A percentile compares a stretch with the other conserved stretches of the same genome.
phyloP scores from a whole-genome alignment of 1,284 basidiomycete species.

The Tilletia horrida region DNA sequence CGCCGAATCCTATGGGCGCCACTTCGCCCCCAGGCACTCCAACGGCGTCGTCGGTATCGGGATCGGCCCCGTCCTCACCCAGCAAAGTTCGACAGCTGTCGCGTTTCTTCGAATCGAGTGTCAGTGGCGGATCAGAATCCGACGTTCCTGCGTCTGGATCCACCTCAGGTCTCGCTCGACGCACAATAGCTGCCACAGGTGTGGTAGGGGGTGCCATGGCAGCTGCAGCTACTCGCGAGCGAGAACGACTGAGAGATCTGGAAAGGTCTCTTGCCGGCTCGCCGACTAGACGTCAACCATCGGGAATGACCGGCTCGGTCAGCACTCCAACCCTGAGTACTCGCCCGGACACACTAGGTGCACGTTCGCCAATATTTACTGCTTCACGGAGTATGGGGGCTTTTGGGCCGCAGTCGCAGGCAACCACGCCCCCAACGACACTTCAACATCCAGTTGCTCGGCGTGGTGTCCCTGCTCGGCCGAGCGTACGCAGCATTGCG shows the following conservation, averaged over 20 bases:
- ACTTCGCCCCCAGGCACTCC: not conserved
- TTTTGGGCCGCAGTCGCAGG: constrained; percentile 6
- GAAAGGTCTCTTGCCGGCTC: constrained; percentile 11
- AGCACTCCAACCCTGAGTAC: not conserved
- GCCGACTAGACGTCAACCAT: constrained; percentile 7
- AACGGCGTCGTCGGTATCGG: constrained; percentile 9
- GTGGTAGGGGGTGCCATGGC: constrained; percentile 12
- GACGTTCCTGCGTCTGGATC: not conserved
- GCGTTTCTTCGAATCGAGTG: constrained; percentile 14
- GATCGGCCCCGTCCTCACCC: constrained; percentile 1
- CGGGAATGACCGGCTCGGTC: not conserved
- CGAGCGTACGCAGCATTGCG: constrained; percentile 8
- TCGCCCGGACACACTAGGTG: not conserved
- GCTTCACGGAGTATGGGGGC: constrained; percentile 1
- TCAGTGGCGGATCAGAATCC: constrained; percentile 3
- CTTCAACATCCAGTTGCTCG: not conserved
- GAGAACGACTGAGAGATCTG: not conserved
- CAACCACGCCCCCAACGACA: constrained; percentile 7
- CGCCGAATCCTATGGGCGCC: not conserved
- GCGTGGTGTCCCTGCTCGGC: constrained; percentile 3
- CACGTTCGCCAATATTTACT: constrained; percentile 4
- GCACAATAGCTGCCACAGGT: constrained; percentile 3
- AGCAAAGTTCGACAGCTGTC: constrained; percentile 16
- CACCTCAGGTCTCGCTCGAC: not conserved
- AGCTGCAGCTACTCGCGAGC: constrained; percentile 1